A percentile compares a stretch with the other conserved stretches of the same genome.
Evolutionary conservation across 164 flowering plant genomes (phyloP).

Genomic region (Dillenia turbinata): DNA sequence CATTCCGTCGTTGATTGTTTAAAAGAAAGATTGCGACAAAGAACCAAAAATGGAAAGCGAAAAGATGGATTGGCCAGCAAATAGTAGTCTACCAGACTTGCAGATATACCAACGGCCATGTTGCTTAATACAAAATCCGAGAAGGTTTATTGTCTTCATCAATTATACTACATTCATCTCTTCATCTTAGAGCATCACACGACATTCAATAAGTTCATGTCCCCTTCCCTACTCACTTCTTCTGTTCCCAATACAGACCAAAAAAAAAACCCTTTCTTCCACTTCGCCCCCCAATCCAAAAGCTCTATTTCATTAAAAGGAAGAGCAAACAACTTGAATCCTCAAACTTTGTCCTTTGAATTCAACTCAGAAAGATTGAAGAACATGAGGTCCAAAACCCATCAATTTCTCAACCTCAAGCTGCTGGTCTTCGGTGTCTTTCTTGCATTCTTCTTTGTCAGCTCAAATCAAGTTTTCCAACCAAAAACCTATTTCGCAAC

Average conservation of each 20-base stretch:
- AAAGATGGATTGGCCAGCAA: no score
- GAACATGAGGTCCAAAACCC: slow-evolving; percentile 44
- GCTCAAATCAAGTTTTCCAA: slow-evolving; percentile 37
- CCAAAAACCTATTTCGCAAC: slow-evolving; percentile 10
- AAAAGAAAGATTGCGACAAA: no score
- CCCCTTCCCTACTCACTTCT: neutral
- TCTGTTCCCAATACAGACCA: neutral
- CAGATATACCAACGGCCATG: slow-evolving; percentile 21
- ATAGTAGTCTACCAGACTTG: slow-evolving; percentile 4
- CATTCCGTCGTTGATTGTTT: no score
- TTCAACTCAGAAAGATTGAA: neutral
- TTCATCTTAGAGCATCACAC: slow-evolving; percentile 33
- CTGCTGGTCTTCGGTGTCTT: slow-evolving; percentile 33
- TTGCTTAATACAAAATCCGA: slow-evolving; percentile 19
- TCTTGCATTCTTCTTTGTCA: slow-evolving; percentile 38
- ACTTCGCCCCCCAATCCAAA: neutral
- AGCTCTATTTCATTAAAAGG: neutral
- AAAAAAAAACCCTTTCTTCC: neutral
- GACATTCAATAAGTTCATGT: neutral
- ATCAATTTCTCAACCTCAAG: slow-evolving; percentile 30
- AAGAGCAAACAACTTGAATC: neutral
- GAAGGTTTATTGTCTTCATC: slow-evolving; percentile 42
- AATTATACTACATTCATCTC: slow-evolving; percentile 22
- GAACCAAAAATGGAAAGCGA: no score
- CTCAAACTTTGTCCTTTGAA: neutral